Evolutionary conservation across 164 flowering plant genomes (phyloP), one percentile per base, ranked within the genome.

Genomic region (Kalanchoe fedtschenkoi): DNA sequence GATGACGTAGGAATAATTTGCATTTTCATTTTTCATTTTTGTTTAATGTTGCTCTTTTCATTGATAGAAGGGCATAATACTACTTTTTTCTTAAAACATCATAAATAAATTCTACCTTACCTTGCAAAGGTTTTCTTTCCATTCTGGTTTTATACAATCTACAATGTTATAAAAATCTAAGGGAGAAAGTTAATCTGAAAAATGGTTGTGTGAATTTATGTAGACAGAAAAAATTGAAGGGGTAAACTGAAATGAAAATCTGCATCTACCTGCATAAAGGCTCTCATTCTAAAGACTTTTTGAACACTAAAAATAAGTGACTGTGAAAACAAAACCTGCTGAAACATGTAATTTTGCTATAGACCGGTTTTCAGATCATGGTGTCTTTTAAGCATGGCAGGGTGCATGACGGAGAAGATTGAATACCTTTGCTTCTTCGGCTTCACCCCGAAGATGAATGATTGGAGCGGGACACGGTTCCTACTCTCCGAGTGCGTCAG

Each of bases 361-460:
- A 46, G 53, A 46, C 53, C 53, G 19, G 70, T 67, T 66, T 43
- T 66, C 21, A 68, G 15, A 56, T 69, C 73, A 59, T 66, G 69
- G 70, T 75, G 66, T 57, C 79, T 82, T 69, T 72, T 80, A 28
- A 77, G 68, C 63, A 81, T 60, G 55, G 77, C 76, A 38, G 92
- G 96, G 68, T 72, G 78, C 70, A 86, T 66, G 62, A 78, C 66
- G 19, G 85, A 67, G 75, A 84, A 84, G 65, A 85, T 60, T 19
- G 85, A 82, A 7, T 68, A 73, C 67, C 69, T 84, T 44, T 78
- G 81, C 72, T 73, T 85, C 75, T 81, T 86, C 35, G 64, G 67
- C 69, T 79, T 85, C 16, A 46, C 74, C 30, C 88, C 90, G 64
- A 87, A 87, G 39, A 89, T 76, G 70, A 89, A 89, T 32, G 91